phyloP scores from a whole-genome alignment of 2,329 filamentous ascomycete species.

The Pyrenophora graminea region DNA sequence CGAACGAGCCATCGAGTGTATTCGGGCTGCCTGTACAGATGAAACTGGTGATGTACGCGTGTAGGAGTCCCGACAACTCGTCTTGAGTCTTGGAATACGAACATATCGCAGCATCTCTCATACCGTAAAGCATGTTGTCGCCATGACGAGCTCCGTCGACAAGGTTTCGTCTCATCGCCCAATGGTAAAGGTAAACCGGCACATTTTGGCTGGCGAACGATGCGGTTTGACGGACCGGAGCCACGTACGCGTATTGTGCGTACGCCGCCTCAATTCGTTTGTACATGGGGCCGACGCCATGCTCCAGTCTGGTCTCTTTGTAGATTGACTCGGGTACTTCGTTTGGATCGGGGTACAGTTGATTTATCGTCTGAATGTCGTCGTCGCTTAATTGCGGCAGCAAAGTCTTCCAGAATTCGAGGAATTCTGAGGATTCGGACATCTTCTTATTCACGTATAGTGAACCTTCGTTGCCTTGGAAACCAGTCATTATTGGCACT shows the following conservation, averaged over 20 bases:
- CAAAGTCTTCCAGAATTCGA: slow-evolving; percentile 63
- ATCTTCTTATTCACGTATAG: slow-evolving; percentile 62
- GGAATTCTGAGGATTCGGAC: slow-evolving; percentile 58
- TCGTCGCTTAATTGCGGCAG: slow-evolving; percentile 60
- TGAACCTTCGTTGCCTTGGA: slow-evolving; percentile 71
- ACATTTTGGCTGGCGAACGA: slow-evolving; percentile 44
- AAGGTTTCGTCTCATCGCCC: slow-evolving; percentile 54
- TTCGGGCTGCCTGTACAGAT: slow-evolving; percentile 41
- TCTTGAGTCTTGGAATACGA: slow-evolving; percentile 32
- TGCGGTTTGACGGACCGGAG: slow-evolving; percentile 65
- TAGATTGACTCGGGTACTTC: slow-evolving; percentile 50
- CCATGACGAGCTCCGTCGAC: slow-evolving; percentile 42
- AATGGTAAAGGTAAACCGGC: slow-evolving; percentile 64
- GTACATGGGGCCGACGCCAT: slow-evolving; percentile 56
- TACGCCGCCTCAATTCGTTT: slow-evolving; percentile 64
- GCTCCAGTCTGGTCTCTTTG: slow-evolving; percentile 40
- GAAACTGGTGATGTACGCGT: slow-evolving; percentile 41
- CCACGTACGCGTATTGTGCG: slow-evolving; percentile 67
- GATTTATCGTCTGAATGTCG: slow-evolving; percentile 61
- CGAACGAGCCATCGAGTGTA: slow-evolving; percentile 14
- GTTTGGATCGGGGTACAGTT: slow-evolving; percentile 65
- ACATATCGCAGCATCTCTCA: slow-evolving; percentile 28
- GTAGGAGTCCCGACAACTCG: slow-evolving; percentile 34
- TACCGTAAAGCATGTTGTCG: slow-evolving; percentile 43
- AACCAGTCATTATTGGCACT: slow-evolving; percentile 70